Evolutionary conservation across 768 basidiomycete species (phyloP), one percentile per base, ranked within the genome.

Genomic region (Thelephora ganbajun): DNA sequence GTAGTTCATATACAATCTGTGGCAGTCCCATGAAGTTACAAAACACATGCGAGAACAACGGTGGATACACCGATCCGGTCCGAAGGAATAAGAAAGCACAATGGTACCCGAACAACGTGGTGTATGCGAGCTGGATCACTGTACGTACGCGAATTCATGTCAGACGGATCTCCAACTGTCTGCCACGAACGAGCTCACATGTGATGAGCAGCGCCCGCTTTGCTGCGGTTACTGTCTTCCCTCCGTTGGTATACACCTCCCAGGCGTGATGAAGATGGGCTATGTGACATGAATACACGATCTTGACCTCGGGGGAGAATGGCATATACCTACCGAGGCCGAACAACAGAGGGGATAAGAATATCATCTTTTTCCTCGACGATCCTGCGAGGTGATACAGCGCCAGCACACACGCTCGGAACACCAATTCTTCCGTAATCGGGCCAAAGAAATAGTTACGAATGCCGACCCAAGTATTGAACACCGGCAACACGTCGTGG

Each of bases 11-110:
- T 0, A 53, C 57, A 20, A 83, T 71, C 46, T 79, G 71, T 2
- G 94, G 96, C 23, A 97, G 56, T 1, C 93, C 93, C 88, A 97
- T 93, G 44, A 85, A 61, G 59, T 99, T 99, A 69, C 96, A 98
- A 59, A 91, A 94, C 1, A 84, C 65, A 59, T 99, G 96, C 0
- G 90, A 79, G 7, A 73, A 63, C 47, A 92, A 71, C 2, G 92
- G 70, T 1, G 91, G 83, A 26, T 83, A 62, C 50, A 97, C 64
- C 4, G 90, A 92, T 13, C 83, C 79, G 3, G 92, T 91, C 44
- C 85, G 78, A 6, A 94, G 69, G 65, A 92, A 90, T 37, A 96
- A 72, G 63, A 78, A 96, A 3, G 88, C 74, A 19, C 79, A 81
- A 63, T 84, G 85, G 62, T 82, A 86, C 3, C 96, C 96, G 55